Evolutionary conservation across 441 rosid species (phyloP), one percentile per base, ranked within the genome.

Genomic region (Arabidopsis lyrata): DNA sequence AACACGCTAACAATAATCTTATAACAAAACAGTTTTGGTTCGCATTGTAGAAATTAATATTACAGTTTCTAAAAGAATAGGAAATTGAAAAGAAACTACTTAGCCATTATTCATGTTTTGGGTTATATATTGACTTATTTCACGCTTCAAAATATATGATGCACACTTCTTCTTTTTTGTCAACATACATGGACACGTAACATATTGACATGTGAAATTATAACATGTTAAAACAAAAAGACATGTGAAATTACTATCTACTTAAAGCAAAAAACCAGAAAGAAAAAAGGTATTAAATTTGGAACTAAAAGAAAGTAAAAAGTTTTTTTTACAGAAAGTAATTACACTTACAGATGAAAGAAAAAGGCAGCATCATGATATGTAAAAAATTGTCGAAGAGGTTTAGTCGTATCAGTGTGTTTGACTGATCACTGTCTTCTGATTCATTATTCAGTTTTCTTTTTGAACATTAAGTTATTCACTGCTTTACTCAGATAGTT

Each of bases 351-450:
- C 73, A 31, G 68, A 52, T 56, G 70, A 68, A 60, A 69, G 72
- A 52, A 66, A 52, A 77, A 58, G 63, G 66, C 34, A 54, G 45
- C 20, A n/a, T 57, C 58, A 50, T 57, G 24, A 35, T 53, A 56
- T 53, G 59, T 52, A 16, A 68, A 75, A 38, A 9, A 24, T 22
- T 56, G 64, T 42, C 42, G 24, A 70, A 63, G 58, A 34, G 66
- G 74, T 69, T 78, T 39, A 39, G 72, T 74, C 75, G 69, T 63
- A 53, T 73, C 70, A 72, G 49, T 67, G 15, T 68, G 69, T 66
- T 72, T 72, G 81, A 71, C 72, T 66, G 73, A 71, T 72, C 77
- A 72, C 44, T 63, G 63, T 57, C 62, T 67, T 60, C 59, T 41
- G 63, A 24, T 72, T 41, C 32, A 22, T 38, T 36, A 66, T 53